Percentiles rank a stretch among this genome's conserved stretches.
phyloP scores from a whole-genome alignment of 768 basidiomycete species.

The Dendrothele bispora region DNA sequence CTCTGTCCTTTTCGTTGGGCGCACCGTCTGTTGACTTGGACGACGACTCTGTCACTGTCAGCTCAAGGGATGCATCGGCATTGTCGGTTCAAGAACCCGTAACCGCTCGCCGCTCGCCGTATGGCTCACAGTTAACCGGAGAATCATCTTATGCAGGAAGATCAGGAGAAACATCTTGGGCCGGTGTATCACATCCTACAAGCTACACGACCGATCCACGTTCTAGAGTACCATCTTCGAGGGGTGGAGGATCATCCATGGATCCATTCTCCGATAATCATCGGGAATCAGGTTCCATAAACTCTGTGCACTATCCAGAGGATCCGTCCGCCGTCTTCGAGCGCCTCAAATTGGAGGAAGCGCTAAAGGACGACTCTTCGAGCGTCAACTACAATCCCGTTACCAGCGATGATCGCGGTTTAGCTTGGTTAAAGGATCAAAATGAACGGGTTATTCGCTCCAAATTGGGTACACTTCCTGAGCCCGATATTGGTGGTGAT shows the following conservation, averaged over 20 bases:
- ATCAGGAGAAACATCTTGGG: slow-evolving; percentile 18
- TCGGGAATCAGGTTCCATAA: slow-evolving; percentile 20
- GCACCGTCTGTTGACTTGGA: slow-evolving; percentile 49
- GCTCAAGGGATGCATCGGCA: slow-evolving; percentile 58
- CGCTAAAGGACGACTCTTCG: slow-evolving; percentile 37
- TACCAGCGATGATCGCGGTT: slow-evolving; percentile 64
- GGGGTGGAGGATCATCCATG: slow-evolving; percentile 1
- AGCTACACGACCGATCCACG: neutral
- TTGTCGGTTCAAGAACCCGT: no score
- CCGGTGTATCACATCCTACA: slow-evolving; percentile 12
- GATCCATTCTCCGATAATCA: slow-evolving; percentile 30
- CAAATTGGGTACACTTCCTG: slow-evolving; percentile 58
- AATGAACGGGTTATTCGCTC: slow-evolving; percentile 62
- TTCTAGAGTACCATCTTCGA: slow-evolving; percentile 9
- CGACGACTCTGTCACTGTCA: slow-evolving; percentile 76
- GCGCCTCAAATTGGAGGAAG: slow-evolving; percentile 52
- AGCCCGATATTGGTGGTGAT: slow-evolving; percentile 60
- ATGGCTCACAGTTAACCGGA: slow-evolving; percentile 10
- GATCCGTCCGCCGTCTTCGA: slow-evolving; percentile 54
- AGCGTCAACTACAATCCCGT: slow-evolving; percentile 43
- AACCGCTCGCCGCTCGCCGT: no score
- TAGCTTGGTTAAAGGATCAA: slow-evolving; percentile 84
- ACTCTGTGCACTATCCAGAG: slow-evolving; percentile 38
- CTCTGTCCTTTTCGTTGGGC: slow-evolving; percentile 51
- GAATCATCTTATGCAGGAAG: no score